Evolutionary conservation across 2,329 filamentous ascomycete genomes (phyloP), one percentile per base, ranked within the genome.

Genomic region (Rhynchosporium secalis): DNA sequence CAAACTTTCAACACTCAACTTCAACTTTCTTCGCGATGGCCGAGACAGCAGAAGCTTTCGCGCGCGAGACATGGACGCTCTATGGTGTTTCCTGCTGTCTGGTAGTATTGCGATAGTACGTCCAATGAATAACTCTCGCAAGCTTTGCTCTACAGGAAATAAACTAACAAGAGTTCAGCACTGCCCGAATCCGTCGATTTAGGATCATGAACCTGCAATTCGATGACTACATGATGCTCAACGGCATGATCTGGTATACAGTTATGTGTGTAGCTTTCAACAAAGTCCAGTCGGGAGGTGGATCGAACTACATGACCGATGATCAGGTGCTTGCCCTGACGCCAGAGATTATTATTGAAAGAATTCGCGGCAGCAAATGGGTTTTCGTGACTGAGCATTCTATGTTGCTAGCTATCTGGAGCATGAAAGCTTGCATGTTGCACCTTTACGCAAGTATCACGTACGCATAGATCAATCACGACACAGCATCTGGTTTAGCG

Each of bases 381-480:
- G 79, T 82, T 2, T 78, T 80, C 58, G 76, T 80, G 29, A 78
- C 78, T 1, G 80, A 81, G 55, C 72, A 80, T 68, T 73, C 76
- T 41, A 83, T 84, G 74, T 68, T 84, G 6, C 77, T 83, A 36
- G 66, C 75, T 4, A 76, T 79, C 20, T 79, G 74, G 72, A 70
- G 68, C 2, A 72, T 78, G 52, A 81, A 81, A 64, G 70, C 72
- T 5, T 80, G 78, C 68, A 77, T 80, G 71, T 70, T 81, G 29
- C 73, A 79, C 58, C 74, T 80, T 68, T 80, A 79, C 61, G 5
- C 59, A 55, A 38, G 65, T 33, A 56, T 56, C 3, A 52, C 55
- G 61, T 66, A 60, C 26, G 63, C 60, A 12, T 12, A 26, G 48
- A 26, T 15, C 15, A 47, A 4, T 20, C 12, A 10, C 12, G 0